These are phyloP conservation scores for Kuraishia hungarica DNA, from an alignment of 805 yeast species.

Conservation along the genomic window DNA sequence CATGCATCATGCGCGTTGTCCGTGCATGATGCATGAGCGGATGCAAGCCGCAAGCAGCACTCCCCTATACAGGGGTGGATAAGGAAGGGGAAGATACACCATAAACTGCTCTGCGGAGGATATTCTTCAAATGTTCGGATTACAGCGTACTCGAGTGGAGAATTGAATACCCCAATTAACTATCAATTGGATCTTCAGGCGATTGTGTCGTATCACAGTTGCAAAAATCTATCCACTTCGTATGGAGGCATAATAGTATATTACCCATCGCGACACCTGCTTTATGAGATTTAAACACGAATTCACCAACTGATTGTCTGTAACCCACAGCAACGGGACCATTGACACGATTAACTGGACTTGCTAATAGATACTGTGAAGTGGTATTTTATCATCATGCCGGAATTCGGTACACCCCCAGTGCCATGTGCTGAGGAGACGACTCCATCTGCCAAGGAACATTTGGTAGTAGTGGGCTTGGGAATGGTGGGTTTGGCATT, in stretches of 20 bases:
- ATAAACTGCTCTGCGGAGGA: background rate
- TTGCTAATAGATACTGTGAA: too few species aligned
- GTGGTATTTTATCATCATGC: background rate
- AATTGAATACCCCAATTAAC: background rate
- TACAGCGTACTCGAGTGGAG: background rate
- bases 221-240: background rate
- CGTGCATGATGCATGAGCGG: background rate
- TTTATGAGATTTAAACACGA: too few species aligned
- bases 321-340: too few species aligned
- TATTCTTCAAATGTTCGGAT: background rate
- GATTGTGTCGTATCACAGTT: background rate
- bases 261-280: background rate
- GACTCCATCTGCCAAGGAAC: slow-evolving; percentile 7
- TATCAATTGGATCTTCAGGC: background rate
- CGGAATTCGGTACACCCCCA: slow-evolving; percentile 2
- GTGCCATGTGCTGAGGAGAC: background rate
- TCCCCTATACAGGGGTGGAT: background rate
- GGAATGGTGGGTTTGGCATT: slow-evolving; percentile 29
- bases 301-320: too few species aligned
- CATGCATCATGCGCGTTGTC: background rate
- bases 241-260: background rate
- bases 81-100: background rate
- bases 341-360: too few species aligned
- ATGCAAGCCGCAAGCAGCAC: background rate
- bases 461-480: slow-evolving; percentile 24